These are phyloP conservation scores for Wickerhamiella azyma DNA, from an alignment of 805 yeast species.

Conservation along the genomic window DNA sequence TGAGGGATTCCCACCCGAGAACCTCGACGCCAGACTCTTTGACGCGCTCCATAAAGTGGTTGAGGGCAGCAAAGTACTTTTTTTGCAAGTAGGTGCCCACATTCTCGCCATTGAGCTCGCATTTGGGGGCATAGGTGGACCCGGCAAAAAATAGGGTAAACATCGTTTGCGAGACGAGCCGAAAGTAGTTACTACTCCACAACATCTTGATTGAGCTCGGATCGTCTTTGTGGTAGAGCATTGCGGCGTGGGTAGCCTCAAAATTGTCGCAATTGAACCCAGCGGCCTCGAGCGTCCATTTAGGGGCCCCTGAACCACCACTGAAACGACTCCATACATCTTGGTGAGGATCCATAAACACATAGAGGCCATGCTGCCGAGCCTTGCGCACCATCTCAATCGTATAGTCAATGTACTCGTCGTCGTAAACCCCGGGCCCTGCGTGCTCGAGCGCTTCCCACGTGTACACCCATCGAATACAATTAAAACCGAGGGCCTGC, in stretches of 20 bases:
- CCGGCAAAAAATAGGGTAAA: slow-evolving; percentile 81
- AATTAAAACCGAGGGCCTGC: slow-evolving; percentile 69
- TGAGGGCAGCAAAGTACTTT: slow-evolving; percentile 43
- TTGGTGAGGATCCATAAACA: slow-evolving; percentile 79
- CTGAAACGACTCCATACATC: slow-evolving; percentile 83
- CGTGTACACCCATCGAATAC: slow-evolving; percentile 61
- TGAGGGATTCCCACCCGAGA: slow-evolving; percentile 66
- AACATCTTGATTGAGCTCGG: slow-evolving; percentile 48
- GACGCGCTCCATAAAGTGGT: slow-evolving; percentile 35
- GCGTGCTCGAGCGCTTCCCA: slow-evolving; percentile 88
- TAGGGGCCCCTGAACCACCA: slow-evolving; percentile 93
- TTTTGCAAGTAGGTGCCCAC: slow-evolving; percentile 65
- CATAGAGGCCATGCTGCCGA: slow-evolving; percentile 53
- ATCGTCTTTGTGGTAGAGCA: slow-evolving; percentile 46
- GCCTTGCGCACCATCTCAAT: slow-evolving; percentile 41
- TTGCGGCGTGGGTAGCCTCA: slow-evolving; percentile 60
- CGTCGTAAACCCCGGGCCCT: slow-evolving; percentile 75
- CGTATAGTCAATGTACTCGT: slow-evolving; percentile 59
- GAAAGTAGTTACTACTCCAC: slow-evolving; percentile 76
- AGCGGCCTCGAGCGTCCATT: slow-evolving; percentile 87
- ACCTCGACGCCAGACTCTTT: slow-evolving; percentile 29
- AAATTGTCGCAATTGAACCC: slow-evolving; percentile 68
- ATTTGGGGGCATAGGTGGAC: slow-evolving; percentile 56
- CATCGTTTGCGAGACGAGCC: slow-evolving; percentile 70
- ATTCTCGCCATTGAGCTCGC: slow-evolving; percentile 53